These are phyloP conservation scores for Gorgonomyces haynaldii DNA, from an alignment of 192 early-diverging fungal species.

Conservation along the genomic window DNA sequence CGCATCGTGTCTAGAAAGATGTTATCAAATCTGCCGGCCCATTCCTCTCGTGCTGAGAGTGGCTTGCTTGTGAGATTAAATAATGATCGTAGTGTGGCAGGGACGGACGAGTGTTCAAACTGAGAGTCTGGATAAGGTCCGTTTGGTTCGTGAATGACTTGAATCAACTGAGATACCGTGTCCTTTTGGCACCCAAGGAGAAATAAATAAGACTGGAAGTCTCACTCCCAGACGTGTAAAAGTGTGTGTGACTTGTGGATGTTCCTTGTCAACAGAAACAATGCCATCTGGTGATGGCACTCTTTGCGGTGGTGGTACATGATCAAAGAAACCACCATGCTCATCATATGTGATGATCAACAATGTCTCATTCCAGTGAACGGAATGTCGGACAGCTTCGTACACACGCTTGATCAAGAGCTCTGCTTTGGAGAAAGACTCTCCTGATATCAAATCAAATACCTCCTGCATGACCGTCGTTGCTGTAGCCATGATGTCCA, in stretches of 20 bases:
- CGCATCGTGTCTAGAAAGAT: constrained; percentile 7
- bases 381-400: constrained; percentile 30
- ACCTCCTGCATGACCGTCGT: constrained; percentile 16
- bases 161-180: constrained; percentile 5
- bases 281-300: constrained; percentile 33
- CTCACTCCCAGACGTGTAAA: constrained; percentile 40
- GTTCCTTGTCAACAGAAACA: background rate
- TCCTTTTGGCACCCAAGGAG: constrained; percentile 31
- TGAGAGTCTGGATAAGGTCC: constrained; percentile 15
- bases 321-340: constrained; percentile 39
- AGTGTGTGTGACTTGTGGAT: constrained; percentile 10
- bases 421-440: constrained; percentile 21
- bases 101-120: constrained; percentile 35
- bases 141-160: constrained; percentile 5
- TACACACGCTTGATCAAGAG: constrained; percentile 26
- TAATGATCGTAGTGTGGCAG: constrained; percentile 26
- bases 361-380: constrained; percentile 35
- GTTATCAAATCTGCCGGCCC: constrained; percentile 18
- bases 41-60: constrained; percentile 13
- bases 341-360: constrained; percentile 41
- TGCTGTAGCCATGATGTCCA: constrained; percentile 14
- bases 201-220: constrained; percentile 35
- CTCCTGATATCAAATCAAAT: constrained; percentile 14
- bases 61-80: background rate
- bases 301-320: constrained; percentile 28